Percentiles rank a stretch among this genome's conserved stretches.
Conservation (phyloP, 2,329 filamentous ascomycete genomes). For the Cyphellophora attinorum region DNA sequence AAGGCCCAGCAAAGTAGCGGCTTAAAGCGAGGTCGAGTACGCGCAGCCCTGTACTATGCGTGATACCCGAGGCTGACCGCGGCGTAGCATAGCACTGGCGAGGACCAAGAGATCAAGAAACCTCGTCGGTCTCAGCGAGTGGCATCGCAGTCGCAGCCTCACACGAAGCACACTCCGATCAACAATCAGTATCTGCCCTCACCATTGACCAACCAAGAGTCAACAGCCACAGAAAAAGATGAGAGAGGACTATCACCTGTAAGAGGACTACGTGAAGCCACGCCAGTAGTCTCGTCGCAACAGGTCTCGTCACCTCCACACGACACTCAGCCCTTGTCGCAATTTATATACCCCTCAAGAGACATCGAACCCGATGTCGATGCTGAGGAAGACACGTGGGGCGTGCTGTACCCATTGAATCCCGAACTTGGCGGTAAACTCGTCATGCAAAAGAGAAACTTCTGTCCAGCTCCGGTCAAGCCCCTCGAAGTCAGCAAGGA, state of each 20-base stretch:
- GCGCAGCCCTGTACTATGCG: too few relatives aligned
- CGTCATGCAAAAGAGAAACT: slow-evolving; percentile 64
- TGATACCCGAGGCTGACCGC: too few relatives aligned
- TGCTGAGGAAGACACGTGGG: slow-evolving; percentile 80
- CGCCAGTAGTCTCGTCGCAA: slow-evolving; percentile 39
- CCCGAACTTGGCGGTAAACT: slow-evolving; percentile 57
- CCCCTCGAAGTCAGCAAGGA: slow-evolving; percentile 33
- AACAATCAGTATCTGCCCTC: slow-evolving; percentile 66
- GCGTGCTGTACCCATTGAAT: slow-evolving; percentile 79
- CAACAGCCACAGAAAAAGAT: slow-evolving; percentile 59
- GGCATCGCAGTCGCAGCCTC: slow-evolving; percentile 45
- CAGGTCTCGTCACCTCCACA: slow-evolving; percentile 56
- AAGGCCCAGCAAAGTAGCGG: too few relatives aligned
- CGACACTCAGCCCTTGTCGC: slow-evolving; percentile 71
- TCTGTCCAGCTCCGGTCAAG: slow-evolving; percentile 51
- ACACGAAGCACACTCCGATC: slow-evolving; percentile 42
- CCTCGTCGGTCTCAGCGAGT: slow-evolving; percentile 68
- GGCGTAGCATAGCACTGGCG: slow-evolving; percentile 56
- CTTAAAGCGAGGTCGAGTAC: too few relatives aligned
- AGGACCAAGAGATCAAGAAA: slow-evolving; percentile 67
- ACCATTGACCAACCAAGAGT: slow-evolving; percentile 62
- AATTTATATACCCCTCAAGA: slow-evolving; percentile 65
- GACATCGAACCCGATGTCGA: slow-evolving; percentile 72
- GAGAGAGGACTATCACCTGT: slow-evolving; percentile 58
- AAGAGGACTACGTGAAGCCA: slow-evolving; percentile 38